Conservation (phyloP, 345 rosid genomes). For the Eucalyptus victrix region DNA sequence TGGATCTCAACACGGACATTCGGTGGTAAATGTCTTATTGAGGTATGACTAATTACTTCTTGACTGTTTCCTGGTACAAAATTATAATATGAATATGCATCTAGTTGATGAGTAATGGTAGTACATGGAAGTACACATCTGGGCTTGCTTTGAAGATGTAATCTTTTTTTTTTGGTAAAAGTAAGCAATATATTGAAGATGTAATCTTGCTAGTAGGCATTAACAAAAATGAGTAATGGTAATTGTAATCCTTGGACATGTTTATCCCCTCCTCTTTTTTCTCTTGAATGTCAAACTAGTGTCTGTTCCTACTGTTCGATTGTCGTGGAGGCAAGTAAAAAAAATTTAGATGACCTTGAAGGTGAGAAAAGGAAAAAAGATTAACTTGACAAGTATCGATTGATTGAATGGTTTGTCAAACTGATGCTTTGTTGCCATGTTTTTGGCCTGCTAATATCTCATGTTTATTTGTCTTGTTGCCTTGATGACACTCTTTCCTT, state of each 20-base stretch:
- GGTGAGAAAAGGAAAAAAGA: background rate
- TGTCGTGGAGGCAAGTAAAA: background rate
- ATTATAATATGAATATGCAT: background rate
- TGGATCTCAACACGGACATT: slow-evolving; percentile 62
- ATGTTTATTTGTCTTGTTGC: background rate
- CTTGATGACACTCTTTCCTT: background rate
- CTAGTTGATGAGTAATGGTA: background rate
- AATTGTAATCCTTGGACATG: background rate
- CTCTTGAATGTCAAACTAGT: background rate
- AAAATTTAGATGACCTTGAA: background rate
- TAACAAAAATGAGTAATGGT: background rate
- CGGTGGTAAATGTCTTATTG: slow-evolving; percentile 44
- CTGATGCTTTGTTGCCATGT: background rate
- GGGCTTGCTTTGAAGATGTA: background rate
- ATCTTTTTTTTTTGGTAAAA: no score
- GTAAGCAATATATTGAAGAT: no score
- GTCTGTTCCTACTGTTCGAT: background rate
- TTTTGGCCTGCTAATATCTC: background rate
- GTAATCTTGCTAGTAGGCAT: background rate
- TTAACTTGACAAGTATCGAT: background rate
- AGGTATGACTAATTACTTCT: slow-evolving; percentile 21
- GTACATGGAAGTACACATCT: background rate
- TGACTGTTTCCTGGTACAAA: background rate
- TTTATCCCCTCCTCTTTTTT: background rate
- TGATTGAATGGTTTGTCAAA: background rate